Evolutionary conservation across 495 filamentous ascomycete species (phyloP), one percentile per base, ranked within the genome.

Genomic region (Hyaloscypha finlandica): DNA sequence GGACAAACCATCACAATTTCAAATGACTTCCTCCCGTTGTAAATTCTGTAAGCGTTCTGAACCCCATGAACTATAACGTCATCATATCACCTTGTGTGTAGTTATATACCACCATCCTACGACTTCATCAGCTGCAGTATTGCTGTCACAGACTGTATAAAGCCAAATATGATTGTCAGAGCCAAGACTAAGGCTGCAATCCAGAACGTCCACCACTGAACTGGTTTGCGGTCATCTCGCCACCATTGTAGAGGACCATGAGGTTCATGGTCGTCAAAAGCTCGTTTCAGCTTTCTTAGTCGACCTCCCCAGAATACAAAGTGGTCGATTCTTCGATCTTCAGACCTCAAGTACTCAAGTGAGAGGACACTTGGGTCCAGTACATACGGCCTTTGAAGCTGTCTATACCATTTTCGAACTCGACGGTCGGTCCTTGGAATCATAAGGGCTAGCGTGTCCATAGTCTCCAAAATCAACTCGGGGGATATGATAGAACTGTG

Each of bases 371-470:
- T 37, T 33, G 57, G 30, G 33, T 59, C 57, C 2, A 59, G 57
- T 6, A 32, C 32, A 37, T 33, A 59, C 16, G 30, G 5, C 30
- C n/a, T 59, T 19, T 32, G 30, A 19, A 20, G 25, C 16, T 59
- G 22, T 59, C 20, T 32, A 29, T 33, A 59, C 57, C 57, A 59
- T 37, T 37, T 32, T 59, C 30, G 30, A 20, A 37, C 30, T 11
- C 30, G 30, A 4, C 65, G 59, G 33, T 78, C 69, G 42, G 66
- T 64, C 45, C 74, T 74, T 8, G 81, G 82, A 29, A 84, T 66
- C 6, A 84, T 74, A 3, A 84, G 76, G 0, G 80, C 63, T 11
- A 83, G 59, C 0, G 81, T 81, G 22, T 65, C 65, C 1, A 84
- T 69, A 2, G 81, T 84, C 71, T 84, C 82, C 22, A 29, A 53